A percentile compares a stretch with the other conserved stretches of the same genome.
These are phyloP conservation scores for Aspergillus panamensis DNA, from an alignment of 495 filamentous ascomycete genomes.

Conservation along the genomic window DNA sequence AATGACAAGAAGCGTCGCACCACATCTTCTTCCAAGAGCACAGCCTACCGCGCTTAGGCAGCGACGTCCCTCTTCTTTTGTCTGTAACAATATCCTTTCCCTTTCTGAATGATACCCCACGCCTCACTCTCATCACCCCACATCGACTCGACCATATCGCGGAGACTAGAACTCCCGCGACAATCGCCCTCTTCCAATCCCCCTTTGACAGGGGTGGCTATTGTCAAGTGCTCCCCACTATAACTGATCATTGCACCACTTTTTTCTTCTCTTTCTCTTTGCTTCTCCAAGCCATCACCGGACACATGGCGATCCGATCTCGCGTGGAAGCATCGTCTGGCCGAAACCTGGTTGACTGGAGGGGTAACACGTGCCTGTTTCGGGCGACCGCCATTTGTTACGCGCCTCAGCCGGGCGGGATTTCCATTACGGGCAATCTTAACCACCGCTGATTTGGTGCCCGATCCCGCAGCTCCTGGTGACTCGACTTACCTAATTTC, in stretches of 20 bases:
- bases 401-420: constrained; percentile 22
- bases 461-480: constrained; percentile 17
- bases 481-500: constrained; percentile 24
- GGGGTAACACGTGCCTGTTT: constrained; percentile 12
- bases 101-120: constrained; percentile 5
- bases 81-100: constrained; percentile 8
- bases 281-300: constrained; percentile 1
- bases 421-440: constrained; percentile 11
- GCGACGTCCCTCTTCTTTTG: not conserved
- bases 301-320: constrained; percentile 8
- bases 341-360: not conserved
- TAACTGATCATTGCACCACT: not conserved
- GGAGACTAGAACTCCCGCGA: constrained; percentile 1
- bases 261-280: not conserved
- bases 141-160: not conserved
- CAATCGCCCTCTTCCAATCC: not conserved
- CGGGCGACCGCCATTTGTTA: constrained; percentile 6
- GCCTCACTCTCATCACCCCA: constrained; percentile 8
- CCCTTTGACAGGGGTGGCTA: not conserved
- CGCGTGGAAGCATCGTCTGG: constrained; percentile 1
- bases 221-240: not conserved
- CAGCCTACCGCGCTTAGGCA: constrained; percentile 18
- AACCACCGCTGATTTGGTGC: constrained; percentile 16
- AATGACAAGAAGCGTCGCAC: constrained; percentile 34
- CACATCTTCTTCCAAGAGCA: constrained; percentile 26